phyloP scores from a whole-genome alignment of 225 moss, liverwort and hornwort species.

The Polytrichum formosum region DNA sequence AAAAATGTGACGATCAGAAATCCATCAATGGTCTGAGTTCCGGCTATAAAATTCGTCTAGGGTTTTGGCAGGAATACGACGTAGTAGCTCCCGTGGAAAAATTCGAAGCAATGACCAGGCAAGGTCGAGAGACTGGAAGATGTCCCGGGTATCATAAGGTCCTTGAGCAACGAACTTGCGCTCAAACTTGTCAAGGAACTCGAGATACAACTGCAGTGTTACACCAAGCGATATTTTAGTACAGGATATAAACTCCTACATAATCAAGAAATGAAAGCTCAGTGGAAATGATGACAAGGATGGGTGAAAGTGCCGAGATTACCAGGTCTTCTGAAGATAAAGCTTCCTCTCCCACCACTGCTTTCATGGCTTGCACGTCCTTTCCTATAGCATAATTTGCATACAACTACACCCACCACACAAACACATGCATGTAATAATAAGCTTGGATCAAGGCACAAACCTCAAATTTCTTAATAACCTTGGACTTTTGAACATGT shows the following conservation, averaged over 20 bases:
- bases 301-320: not conserved
- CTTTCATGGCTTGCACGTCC: constrained; percentile 99
- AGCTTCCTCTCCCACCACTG: constrained; percentile 98
- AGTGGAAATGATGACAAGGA: not conserved
- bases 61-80: constrained; percentile 55
- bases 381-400: constrained; percentile 97
- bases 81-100: constrained; percentile 41
- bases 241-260: not conserved
- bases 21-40: constrained; percentile 35
- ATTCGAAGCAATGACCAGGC: constrained; percentile 77
- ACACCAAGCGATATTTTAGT: not conserved
- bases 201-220: constrained; percentile 32
- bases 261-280: not conserved
- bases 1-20: not conserved
- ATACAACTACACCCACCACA: constrained; percentile 62
- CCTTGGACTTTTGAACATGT: not conserved
- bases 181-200: constrained; percentile 56
- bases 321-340: constrained; percentile 95
- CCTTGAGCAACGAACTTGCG: constrained; percentile 93
- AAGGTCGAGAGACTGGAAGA: constrained; percentile 89
- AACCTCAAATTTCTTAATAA: too few species aligned
- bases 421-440: not conserved
- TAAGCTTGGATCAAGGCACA: too few species aligned
- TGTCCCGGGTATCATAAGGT: constrained; percentile 89
- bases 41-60: constrained; percentile 75